Percentiles rank a stretch among this genome's conserved stretches.
These are phyloP conservation scores for Boechera stricta DNA, from an alignment of 345 rosid species.

Conservation along the genomic window DNA sequence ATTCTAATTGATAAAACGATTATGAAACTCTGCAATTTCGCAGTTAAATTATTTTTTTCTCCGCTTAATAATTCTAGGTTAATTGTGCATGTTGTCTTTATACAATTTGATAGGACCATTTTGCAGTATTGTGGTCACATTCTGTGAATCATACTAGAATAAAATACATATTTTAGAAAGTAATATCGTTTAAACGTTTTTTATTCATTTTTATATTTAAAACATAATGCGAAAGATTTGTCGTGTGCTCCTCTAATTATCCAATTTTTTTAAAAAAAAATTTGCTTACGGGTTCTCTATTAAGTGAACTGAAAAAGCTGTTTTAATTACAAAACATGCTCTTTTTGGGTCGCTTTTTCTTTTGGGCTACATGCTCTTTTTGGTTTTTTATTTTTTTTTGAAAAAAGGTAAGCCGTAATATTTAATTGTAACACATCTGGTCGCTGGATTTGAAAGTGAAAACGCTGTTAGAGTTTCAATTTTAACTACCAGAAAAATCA, in stretches of 20 bases:
- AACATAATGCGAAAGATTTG: not conserved
- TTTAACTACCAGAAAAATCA: not conserved
- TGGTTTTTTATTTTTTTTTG: not conserved
- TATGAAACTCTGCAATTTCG: not conserved
- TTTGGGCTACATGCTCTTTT: not conserved
- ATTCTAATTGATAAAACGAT: not conserved
- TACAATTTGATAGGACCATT: not conserved
- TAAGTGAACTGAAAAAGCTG: not conserved
- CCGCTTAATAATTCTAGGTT: not conserved
- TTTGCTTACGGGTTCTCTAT: not conserved
- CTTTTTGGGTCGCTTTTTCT: not conserved
- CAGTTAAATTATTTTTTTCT: not conserved
- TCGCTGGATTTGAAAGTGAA: not conserved
- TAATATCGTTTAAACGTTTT: not conserved
- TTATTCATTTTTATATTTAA: not conserved
- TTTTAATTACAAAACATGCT: not conserved
- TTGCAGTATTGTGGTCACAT: conserved; percentile 9
- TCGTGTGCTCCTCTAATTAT: not conserved
- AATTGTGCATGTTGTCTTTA: not conserved
- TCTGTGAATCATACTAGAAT: not conserved
- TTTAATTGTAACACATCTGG: not conserved
- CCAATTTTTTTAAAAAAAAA: too few relatives aligned
- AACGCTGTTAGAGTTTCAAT: conserved; percentile 3
- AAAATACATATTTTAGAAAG: not conserved
- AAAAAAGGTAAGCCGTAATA: not conserved